Percentiles rank a stretch among this genome's conserved stretches.
These are phyloP conservation scores for Wallacemonas sp. DNA, from an alignment of 208 protist genomes.

Conservation along the genomic window DNA sequence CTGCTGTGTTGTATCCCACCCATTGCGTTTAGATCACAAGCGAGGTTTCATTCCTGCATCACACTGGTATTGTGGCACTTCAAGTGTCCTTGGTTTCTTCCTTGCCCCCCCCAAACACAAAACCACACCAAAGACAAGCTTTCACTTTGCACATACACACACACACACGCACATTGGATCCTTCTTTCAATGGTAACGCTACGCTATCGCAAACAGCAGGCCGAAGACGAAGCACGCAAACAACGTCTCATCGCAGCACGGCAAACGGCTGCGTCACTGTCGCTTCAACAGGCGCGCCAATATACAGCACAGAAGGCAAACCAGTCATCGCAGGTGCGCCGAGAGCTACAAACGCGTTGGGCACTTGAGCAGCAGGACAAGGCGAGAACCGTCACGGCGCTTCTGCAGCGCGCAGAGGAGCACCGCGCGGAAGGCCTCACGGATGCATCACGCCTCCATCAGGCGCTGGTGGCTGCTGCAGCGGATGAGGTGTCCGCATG, in stretches of 20 bases:
- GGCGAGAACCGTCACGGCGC: slow-evolving; percentile 24
- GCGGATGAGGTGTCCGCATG: slow-evolving; percentile 48
- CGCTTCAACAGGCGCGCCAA: slow-evolving; percentile 38
- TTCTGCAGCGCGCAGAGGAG: slow-evolving; percentile 24
- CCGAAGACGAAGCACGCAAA: slow-evolving; percentile 46
- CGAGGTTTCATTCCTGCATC: no score
- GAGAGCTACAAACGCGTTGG: slow-evolving; percentile 38
- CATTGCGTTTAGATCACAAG: no score
- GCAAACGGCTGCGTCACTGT: slow-evolving; percentile 37
- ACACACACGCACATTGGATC: slow-evolving; percentile 21
- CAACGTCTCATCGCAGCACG: slow-evolving; percentile 51
- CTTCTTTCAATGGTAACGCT: slow-evolving; percentile 80
- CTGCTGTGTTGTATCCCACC: no score
- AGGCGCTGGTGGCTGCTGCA: slow-evolving; percentile 17
- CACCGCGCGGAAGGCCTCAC: slow-evolving; percentile 36
- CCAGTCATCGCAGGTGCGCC: slow-evolving; percentile 32
- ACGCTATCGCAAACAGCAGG: slow-evolving; percentile 47
- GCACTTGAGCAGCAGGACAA: slow-evolving; percentile 25
- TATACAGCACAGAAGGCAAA: slow-evolving; percentile 50
- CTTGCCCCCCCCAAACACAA: not conserved
- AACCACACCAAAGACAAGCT: not conserved
- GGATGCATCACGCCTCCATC: slow-evolving; percentile 16
- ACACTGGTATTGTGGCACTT: no score
- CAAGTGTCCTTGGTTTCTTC: no score
- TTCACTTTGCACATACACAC: not conserved